Conservation (phyloP, 1,284 basidiomycete genomes). For the Apiotrichum domesticum region DNA sequence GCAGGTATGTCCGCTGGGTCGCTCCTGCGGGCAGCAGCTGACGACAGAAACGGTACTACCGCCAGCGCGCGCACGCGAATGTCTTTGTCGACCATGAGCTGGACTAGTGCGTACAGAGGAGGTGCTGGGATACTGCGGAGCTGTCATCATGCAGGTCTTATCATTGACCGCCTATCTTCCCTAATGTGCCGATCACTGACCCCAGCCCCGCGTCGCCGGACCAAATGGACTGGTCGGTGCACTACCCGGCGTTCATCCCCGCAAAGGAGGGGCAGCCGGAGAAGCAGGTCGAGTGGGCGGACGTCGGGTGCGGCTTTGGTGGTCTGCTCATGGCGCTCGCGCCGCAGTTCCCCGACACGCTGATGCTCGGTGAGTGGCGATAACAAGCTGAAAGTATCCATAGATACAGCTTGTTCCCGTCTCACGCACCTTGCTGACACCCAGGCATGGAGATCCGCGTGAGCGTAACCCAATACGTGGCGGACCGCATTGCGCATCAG, state of each 20-base stretch:
- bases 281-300: constrained; percentile 77
- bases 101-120: constrained; percentile 56
- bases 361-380: constrained; percentile 79
- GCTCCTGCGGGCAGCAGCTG: neutral
- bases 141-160: too few relatives aligned
- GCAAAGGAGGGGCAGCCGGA: constrained; percentile 18
- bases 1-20: constrained; percentile 21
- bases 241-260: constrained; percentile 68
- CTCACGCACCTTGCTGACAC: neutral
- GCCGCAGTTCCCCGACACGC: constrained; percentile 80
- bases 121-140: neutral
- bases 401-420: too few relatives aligned
- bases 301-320: constrained; percentile 97
- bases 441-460: constrained; percentile 94
- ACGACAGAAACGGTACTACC: constrained; percentile 83
- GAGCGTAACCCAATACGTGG: constrained; percentile 93
- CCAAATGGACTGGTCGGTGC: constrained; percentile 73
- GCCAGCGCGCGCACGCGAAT: constrained; percentile 96
- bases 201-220: constrained; percentile 65
- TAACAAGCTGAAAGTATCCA: too few relatives aligned
- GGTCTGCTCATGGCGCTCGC: constrained; percentile 87
- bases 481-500: constrained; percentile 85
- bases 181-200: neutral
- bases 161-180: too few relatives aligned
- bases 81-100: constrained; percentile 95